phyloP scores from a whole-genome alignment of 2,329 filamentous ascomycete genomes.

The Cordyceps cateniannulata region DNA sequence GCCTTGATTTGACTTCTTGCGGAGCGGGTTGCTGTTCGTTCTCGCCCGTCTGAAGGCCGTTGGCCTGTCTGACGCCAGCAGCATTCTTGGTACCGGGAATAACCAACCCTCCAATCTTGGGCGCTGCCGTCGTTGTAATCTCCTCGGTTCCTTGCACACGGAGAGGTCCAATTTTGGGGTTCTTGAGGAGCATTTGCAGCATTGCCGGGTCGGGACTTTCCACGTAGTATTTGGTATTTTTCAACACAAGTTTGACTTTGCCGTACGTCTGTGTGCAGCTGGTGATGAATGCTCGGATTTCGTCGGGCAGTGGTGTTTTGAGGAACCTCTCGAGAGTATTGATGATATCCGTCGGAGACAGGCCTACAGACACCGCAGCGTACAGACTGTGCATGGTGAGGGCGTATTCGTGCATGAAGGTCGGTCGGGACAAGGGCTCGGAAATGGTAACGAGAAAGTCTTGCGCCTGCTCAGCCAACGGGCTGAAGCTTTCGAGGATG shows the following conservation, averaged over 20 bases:
- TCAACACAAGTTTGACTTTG: conserved; percentile 90
- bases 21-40: conserved; percentile 46
- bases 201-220: conserved; percentile 86
- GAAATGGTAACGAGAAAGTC: conserved; percentile 89
- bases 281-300: conserved; percentile 69
- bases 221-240: conserved; percentile 89
- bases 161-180: conserved; percentile 72
- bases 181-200: conserved; percentile 78
- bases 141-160: conserved; percentile 66
- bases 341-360: conserved; percentile 85
- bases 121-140: conserved; percentile 73
- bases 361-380: conserved; percentile 86
- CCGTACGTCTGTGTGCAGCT: conserved; percentile 85
- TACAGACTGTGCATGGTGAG: conserved; percentile 84
- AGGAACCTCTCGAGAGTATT: conserved; percentile 80
- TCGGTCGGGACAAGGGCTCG: conserved; percentile 77
- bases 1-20: conserved; percentile 61
- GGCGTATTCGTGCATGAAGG: conserved; percentile 79
- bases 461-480: conserved; percentile 71
- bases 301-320: conserved; percentile 79
- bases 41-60: conserved; percentile 23
- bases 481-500: conserved; percentile 85
- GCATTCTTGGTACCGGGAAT: conserved; percentile 95
- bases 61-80: conserved; percentile 74
- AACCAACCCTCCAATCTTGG: conserved; percentile 79